Percentiles rank a stretch among this genome's conserved stretches.
These are phyloP conservation scores for Cytidiella melzeri DNA, from an alignment of 768 basidiomycete genomes.

Conservation along the genomic window DNA sequence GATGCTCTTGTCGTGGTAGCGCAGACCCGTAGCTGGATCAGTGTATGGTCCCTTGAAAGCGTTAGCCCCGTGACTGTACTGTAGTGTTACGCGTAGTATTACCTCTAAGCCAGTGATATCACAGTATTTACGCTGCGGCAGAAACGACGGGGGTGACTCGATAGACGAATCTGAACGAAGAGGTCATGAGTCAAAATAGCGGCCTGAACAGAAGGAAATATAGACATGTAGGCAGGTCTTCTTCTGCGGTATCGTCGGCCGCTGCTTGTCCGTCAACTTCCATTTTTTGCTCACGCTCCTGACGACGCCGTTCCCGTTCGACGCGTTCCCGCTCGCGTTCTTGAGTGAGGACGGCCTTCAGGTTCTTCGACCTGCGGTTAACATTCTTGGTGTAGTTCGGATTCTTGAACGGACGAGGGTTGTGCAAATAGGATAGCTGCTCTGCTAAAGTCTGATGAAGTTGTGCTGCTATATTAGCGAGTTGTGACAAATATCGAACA, in stretches of 20 bases:
- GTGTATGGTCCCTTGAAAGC: slow-evolving; percentile 85
- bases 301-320: slow-evolving; percentile 54
- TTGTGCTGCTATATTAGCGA: background rate
- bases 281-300: slow-evolving; percentile 50
- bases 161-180: slow-evolving; percentile 75
- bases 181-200: too few species aligned
- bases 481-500: background rate
- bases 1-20: slow-evolving; percentile 84
- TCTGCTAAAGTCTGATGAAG: slow-evolving; percentile 57
- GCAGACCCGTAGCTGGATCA: slow-evolving; percentile 71
- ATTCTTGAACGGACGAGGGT: slow-evolving; percentile 75
- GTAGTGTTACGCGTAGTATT: too few species aligned
- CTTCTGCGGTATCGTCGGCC: slow-evolving; percentile 32
- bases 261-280: slow-evolving; percentile 55
- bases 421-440: slow-evolving; percentile 65
- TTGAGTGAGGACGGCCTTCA: slow-evolving; percentile 72
- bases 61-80: too few species aligned
- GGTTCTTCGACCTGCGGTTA: slow-evolving; percentile 69
- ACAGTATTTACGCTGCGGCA: slow-evolving; percentile 73
- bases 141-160: slow-evolving; percentile 77
- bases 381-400: slow-evolving; percentile 61
- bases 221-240: slow-evolving; percentile 71
- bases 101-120: slow-evolving; percentile 86
- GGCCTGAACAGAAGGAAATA: slow-evolving; percentile 11
- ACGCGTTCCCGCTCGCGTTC: slow-evolving; percentile 73